phyloP scores from a whole-genome alignment of 2,329 filamentous ascomycete genomes.

The Amphichorda felina region DNA sequence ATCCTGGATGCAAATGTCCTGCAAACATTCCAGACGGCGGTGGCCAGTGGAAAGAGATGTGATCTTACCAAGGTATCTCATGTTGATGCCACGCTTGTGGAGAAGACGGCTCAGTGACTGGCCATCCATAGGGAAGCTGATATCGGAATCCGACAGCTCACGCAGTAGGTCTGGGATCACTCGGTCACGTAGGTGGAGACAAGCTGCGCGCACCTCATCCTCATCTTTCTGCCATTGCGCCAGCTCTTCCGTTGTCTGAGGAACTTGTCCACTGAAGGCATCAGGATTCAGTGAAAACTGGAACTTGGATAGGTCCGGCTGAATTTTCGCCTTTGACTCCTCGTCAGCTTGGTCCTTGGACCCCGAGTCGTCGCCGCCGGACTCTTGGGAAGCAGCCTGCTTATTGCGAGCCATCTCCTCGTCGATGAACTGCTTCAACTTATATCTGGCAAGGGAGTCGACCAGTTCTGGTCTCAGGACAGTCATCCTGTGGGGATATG shows the following conservation, averaged over 20 bases:
- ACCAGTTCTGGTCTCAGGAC: slow-evolving; percentile 84
- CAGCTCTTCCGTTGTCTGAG: slow-evolving; percentile 86
- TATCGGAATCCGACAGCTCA: slow-evolving; percentile 82
- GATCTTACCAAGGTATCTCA: slow-evolving; percentile 86
- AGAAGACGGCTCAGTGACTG: slow-evolving; percentile 76
- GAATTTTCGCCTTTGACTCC: slow-evolving; percentile 26
- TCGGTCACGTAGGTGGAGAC: slow-evolving; percentile 62
- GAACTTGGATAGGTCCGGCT: slow-evolving; percentile 80
- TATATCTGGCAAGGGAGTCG: slow-evolving; percentile 71
- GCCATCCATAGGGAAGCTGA: slow-evolving; percentile 98
- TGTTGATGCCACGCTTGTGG: slow-evolving; percentile 95
- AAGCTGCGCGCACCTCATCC: slow-evolving; percentile 74
- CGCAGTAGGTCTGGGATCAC: slow-evolving; percentile 77
- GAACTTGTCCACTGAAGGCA: slow-evolving; percentile 83
- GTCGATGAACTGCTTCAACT: slow-evolving; percentile 82
- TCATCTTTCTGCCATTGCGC: slow-evolving; percentile 73
- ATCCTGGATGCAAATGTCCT: slow-evolving; percentile 70
- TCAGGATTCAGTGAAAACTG: slow-evolving; percentile 86
- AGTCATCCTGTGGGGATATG: slow-evolving; percentile 93
- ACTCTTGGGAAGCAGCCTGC: slow-evolving; percentile 21
- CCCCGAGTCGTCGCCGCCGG: slow-evolving; percentile 15
- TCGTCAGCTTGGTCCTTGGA: slow-evolving; percentile 6
- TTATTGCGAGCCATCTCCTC: slow-evolving; percentile 52
- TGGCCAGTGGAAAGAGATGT: slow-evolving; percentile 54
- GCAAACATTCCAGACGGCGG: slow-evolving; percentile 64